Conservation (phyloP, 2,329 filamentous ascomycete species). For the Myotisia sp. region DNA sequence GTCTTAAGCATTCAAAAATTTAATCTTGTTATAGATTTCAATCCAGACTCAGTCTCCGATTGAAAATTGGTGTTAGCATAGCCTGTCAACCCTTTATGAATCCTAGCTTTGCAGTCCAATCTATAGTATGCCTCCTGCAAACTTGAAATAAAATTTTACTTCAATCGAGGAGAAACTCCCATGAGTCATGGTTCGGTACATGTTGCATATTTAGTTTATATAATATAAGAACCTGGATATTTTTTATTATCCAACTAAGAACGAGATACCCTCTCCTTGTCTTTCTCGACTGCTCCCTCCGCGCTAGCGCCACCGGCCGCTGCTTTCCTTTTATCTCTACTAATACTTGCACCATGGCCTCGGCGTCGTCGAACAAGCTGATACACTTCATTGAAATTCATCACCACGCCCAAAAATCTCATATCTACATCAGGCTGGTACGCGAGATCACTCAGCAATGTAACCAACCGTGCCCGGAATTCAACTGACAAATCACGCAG, state of each 20-base stretch:
- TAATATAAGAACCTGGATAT: too few relatives aligned
- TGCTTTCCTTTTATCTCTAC: slow-evolving; percentile 2
- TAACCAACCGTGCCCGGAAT: slow-evolving; percentile 63
- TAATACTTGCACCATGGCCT: slow-evolving; percentile 3
- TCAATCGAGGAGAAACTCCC: too few relatives aligned
- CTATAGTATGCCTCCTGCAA: too few relatives aligned
- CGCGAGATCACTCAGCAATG: slow-evolving; percentile 74
- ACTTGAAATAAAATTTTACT: too few relatives aligned
- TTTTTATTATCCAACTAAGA: too few relatives aligned
- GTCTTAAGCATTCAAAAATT: slow-evolving; percentile 3
- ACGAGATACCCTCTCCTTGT: slow-evolving; percentile 17
- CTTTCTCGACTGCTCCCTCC: slow-evolving; percentile 17
- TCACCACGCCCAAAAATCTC: slow-evolving; percentile 86
- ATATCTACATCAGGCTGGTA: slow-evolving; percentile 92
- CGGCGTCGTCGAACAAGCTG: slow-evolving; percentile 54
- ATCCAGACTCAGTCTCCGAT: too few relatives aligned
- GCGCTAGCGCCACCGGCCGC: slow-evolving; percentile 12
- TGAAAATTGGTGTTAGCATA: too few relatives aligned
- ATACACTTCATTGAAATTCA: slow-evolving; percentile 99
- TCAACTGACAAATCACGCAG: slow-evolving; percentile 57
- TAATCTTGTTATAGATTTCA: too few relatives aligned
- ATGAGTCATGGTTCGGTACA: too few relatives aligned
- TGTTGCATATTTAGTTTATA: too few relatives aligned
- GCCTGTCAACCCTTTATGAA: too few relatives aligned
- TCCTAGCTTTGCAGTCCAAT: too few relatives aligned